A percentile compares a stretch with the other conserved stretches of the same genome.
Conservation (phyloP, 176 grass and related monocot species). For the Lolium rigidum region DNA sequence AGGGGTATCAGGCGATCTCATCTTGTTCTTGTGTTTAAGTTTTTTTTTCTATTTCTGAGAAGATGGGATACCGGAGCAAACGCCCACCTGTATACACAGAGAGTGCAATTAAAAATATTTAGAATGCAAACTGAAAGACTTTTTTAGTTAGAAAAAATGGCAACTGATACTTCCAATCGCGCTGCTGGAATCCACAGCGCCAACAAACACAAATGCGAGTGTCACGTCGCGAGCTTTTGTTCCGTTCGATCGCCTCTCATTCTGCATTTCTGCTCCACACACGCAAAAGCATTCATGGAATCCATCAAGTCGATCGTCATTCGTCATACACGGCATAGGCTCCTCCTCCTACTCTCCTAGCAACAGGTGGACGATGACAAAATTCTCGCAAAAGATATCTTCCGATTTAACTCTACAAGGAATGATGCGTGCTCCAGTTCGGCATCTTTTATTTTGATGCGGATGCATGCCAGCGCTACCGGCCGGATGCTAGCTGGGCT, state of each 20-base stretch:
- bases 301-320: not conserved
- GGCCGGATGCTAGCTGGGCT: not conserved
- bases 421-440: too few species aligned
- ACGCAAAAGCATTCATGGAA: not conserved
- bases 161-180: not conserved
- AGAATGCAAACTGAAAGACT: too few species aligned
- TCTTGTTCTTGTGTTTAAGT: too few species aligned
- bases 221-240: not conserved
- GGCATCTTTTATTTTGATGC: not conserved
- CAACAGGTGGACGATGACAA: not conserved
- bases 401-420: not conserved
- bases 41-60: too few species aligned
- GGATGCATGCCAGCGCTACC: not conserved
- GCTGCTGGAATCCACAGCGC: not conserved
- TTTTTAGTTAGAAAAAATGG: too few species aligned
- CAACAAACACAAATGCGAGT: not conserved
- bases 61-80: too few species aligned
- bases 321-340: too few species aligned
- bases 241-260: not conserved
- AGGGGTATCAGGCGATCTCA: too few species aligned
- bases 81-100: too few species aligned
- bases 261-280: not conserved
- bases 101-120: too few species aligned
- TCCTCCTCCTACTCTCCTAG: not conserved
- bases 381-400: not conserved